Evolutionary conservation across 2,329 filamentous ascomycete genomes (phyloP).

Genomic region (Trichoderma oligosporum): DNA sequence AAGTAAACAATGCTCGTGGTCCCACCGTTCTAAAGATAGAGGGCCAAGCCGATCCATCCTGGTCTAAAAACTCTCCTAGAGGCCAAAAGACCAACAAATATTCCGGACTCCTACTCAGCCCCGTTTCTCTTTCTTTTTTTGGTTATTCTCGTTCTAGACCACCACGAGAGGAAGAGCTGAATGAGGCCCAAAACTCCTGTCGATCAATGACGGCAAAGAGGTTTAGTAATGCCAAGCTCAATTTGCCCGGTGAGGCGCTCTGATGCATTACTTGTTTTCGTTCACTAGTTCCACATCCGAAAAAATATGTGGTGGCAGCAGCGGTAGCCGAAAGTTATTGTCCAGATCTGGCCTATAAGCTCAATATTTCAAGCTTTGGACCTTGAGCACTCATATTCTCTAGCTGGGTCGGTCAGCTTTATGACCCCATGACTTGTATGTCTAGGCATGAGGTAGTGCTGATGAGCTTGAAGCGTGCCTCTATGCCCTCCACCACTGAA

Average conservation of each 20-base stretch:
- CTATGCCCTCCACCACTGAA: background rate
- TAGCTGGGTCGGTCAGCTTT: background rate
- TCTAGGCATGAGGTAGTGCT: background rate
- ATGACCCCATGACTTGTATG: background rate
- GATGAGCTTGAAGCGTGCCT: background rate
- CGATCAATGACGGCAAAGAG: background rate
- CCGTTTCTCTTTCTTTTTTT: background rate
- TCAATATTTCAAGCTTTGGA: background rate
- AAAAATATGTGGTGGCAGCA: background rate
- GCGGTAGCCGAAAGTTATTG: background rate
- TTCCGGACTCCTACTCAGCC: background rate
- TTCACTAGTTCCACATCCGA: background rate
- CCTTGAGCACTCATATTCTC: background rate
- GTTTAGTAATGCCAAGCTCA: slow-evolving; percentile 14
- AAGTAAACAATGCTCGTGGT: background rate
- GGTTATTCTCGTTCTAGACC: background rate
- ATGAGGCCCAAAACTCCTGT: slow-evolving; percentile 5
- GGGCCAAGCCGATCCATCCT: background rate
- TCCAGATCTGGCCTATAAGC: background rate
- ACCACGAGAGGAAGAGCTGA: background rate
- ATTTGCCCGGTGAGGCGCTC: background rate
- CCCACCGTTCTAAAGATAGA: slow-evolving; percentile 8
- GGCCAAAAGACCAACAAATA: background rate
- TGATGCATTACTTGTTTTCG: background rate
- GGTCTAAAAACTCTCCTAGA: background rate